Evolutionary conservation across 495 filamentous ascomycete genomes (phyloP).

Genomic region (Penicillium coprophilum): DNA sequence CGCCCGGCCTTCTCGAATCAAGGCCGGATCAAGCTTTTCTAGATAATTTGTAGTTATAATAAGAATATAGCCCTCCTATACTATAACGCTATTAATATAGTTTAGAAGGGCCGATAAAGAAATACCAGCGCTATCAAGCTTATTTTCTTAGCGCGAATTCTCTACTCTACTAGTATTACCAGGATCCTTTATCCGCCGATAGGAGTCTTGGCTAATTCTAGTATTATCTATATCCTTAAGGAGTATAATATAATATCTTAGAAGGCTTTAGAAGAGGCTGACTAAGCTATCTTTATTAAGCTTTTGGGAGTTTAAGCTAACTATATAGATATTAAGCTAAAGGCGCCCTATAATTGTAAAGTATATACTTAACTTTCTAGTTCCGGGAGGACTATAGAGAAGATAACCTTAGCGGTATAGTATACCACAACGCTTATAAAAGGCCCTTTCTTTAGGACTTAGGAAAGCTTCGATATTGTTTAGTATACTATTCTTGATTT

Average conservation of each 20-base stretch:
- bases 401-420: conserved; percentile 64
- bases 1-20: conserved; percentile 73
- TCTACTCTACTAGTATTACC: not conserved
- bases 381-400: conserved; percentile 68
- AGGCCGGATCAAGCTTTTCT: conserved; percentile 69
- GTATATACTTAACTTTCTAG: conserved; percentile 65
- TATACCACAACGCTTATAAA: conserved; percentile 55
- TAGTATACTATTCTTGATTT: conserved; percentile 12
- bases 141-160: conserved; percentile 32
- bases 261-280: conserved; percentile 57
- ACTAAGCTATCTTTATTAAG: conserved; percentile 60
- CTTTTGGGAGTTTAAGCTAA: conserved; percentile 24
- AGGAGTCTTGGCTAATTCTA: conserved; percentile 33
- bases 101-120: conserved; percentile 75
- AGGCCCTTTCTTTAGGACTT: conserved; percentile 17
- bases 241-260: conserved; percentile 32
- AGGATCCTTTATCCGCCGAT: not conserved
- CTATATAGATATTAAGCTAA: conserved; percentile 59
- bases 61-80: conserved; percentile 75
- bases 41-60: conserved; percentile 85
- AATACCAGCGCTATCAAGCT: conserved; percentile 25
- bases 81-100: conserved; percentile 77
- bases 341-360: conserved; percentile 60
- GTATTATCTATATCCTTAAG: conserved; percentile 39
- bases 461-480: conserved; percentile 20